phyloP scores from a whole-genome alignment of 768 basidiomycete species.

The Collybia sp. region DNA sequence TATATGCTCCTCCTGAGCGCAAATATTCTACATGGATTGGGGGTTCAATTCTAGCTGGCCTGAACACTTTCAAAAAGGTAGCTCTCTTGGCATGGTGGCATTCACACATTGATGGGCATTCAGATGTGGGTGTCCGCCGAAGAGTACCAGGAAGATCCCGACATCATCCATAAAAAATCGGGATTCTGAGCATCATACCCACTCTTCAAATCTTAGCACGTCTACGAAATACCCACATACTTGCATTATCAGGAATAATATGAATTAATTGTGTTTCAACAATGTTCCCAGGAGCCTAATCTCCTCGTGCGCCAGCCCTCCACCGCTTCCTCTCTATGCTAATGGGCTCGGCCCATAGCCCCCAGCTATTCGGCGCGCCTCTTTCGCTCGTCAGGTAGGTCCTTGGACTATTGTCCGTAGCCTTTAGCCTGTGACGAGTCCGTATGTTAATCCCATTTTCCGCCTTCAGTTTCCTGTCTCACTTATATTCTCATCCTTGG shows the following conservation, averaged over 20 bases:
- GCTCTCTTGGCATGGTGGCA: constrained; percentile 6
- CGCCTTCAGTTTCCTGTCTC: no score
- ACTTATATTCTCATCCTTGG: no score
- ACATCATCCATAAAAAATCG: constrained; percentile 95
- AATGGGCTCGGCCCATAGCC: no score
- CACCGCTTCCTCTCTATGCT: no score
- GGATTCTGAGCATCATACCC: constrained; percentile 52
- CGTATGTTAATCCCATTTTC: no score
- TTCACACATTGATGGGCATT: constrained; percentile 8
- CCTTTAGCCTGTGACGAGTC: no score
- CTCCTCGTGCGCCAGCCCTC: no score
- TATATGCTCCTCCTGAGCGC: constrained; percentile 98
- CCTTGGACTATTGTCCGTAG: no score
- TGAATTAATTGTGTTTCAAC: no score
- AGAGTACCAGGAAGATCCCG: constrained; percentile 98
- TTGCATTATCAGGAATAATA: constrained; percentile 1
- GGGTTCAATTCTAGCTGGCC: constrained; percentile 91
- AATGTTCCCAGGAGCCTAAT: no score
- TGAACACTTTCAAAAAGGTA: constrained; percentile 98
- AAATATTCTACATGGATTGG: constrained; percentile 98
- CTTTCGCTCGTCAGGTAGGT: no score
- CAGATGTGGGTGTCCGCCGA: constrained; percentile 99
- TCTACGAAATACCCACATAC: constrained; percentile 1
- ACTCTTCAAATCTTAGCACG: constrained; percentile 9
- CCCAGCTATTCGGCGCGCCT: no score